Evolutionary conservation across 805 yeast species (phyloP).

Genomic region (Naumovozyma baii): DNA sequence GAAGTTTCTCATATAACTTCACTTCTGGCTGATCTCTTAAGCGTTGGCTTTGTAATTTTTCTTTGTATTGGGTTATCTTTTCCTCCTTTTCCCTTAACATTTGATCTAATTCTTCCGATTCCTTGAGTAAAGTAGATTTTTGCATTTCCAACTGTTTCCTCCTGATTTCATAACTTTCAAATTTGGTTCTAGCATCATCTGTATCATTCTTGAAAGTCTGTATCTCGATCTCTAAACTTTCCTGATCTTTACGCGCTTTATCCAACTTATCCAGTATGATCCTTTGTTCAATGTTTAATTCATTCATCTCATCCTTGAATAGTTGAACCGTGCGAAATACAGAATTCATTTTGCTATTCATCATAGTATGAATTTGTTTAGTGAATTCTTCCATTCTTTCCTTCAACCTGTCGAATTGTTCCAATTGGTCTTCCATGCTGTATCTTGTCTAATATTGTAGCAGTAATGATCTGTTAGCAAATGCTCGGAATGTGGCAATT

Average conservation of each 20-base stretch:
- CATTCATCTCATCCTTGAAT: slow-evolving; percentile 6
- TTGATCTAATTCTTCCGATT: slow-evolving; percentile 28
- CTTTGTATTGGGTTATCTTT: slow-evolving; percentile 29
- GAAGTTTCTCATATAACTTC: slow-evolving; percentile 39
- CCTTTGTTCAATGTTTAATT: slow-evolving; percentile 19
- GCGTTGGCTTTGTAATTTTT: slow-evolving; percentile 35
- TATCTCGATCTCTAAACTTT: slow-evolving; percentile 26
- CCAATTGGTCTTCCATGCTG: slow-evolving; percentile 2
- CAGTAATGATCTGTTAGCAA: too few species aligned
- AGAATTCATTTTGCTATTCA: slow-evolving; percentile 28
- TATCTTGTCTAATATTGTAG: too few species aligned
- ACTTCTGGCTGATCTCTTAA: slow-evolving; percentile 44
- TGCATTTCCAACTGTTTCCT: slow-evolving; percentile 30
- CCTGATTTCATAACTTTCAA: slow-evolving; percentile 30
- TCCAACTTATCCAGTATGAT: slow-evolving; percentile 29
- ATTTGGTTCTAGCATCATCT: slow-evolving; percentile 30
- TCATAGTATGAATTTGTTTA: slow-evolving; percentile 11
- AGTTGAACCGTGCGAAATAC: slow-evolving; percentile 8
- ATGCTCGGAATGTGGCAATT: too few species aligned
- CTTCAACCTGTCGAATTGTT: slow-evolving; percentile 3
- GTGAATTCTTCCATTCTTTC: slow-evolving; percentile 8
- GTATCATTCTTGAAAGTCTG: slow-evolving; percentile 15
- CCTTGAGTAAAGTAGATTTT: slow-evolving; percentile 21
- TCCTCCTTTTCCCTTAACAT: slow-evolving; percentile 27
- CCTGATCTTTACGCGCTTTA: slow-evolving; percentile 22